A percentile compares a stretch with the other conserved stretches of the same genome.
These are phyloP conservation scores for Penicillium sp. DNA, from an alignment of 2,329 filamentous ascomycete genomes.

Conservation along the genomic window DNA sequence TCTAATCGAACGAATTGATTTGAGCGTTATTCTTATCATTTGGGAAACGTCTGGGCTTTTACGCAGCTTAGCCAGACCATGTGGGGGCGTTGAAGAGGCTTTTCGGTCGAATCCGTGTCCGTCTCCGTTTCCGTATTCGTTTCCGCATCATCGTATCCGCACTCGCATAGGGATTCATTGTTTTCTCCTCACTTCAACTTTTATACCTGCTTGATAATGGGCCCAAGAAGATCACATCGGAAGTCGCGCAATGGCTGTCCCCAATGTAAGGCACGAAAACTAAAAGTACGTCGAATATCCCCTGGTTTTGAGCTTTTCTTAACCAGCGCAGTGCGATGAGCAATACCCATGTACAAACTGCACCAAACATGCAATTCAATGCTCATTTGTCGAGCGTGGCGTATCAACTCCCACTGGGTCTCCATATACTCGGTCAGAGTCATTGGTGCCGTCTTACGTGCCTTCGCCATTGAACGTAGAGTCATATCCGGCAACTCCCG, in stretches of 20 bases:
- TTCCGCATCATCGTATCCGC: slow-evolving; percentile 17
- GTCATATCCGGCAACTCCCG: slow-evolving; percentile 5
- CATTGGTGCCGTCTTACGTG: neutral
- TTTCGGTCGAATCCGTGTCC: slow-evolving; percentile 6
- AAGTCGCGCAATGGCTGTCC: slow-evolving; percentile 31
- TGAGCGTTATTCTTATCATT: neutral
- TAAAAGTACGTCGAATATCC: slow-evolving; percentile 17
- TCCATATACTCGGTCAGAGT: slow-evolving; percentile 3
- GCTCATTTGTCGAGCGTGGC: slow-evolving; percentile 15
- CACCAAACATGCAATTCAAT: slow-evolving; percentile 21
- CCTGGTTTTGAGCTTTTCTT: neutral
- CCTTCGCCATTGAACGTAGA: neutral
- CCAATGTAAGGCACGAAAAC: slow-evolving; percentile 23
- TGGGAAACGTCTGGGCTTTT: neutral
- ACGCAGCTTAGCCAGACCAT: neutral
- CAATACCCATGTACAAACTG: slow-evolving; percentile 27
- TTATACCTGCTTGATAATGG: slow-evolving; percentile 11
- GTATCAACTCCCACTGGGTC: slow-evolving; percentile 4
- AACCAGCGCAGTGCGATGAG: slow-evolving; percentile 26
- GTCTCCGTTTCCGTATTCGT: slow-evolving; percentile 14
- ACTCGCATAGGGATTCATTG: slow-evolving; percentile 11
- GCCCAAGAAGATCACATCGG: slow-evolving; percentile 25
- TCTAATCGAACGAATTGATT: neutral
- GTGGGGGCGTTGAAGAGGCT: neutral
- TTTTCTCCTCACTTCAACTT: neutral